Conservation (phyloP, 176 grass and related monocot species). For the Rhynchospora tenuis region DNA sequence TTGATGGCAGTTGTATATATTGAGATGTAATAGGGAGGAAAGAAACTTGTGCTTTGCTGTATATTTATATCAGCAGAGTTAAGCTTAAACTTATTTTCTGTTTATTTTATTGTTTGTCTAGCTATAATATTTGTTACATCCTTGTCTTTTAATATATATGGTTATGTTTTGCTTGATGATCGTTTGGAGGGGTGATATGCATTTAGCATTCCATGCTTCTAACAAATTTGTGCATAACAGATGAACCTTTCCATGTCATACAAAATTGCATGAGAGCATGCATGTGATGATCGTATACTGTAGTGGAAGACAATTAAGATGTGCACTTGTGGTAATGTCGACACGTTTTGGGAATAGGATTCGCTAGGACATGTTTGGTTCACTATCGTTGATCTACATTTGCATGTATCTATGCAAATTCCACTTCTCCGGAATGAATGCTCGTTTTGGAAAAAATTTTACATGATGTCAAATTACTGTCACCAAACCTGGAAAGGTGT, state of each 20-base stretch:
- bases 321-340: background rate
- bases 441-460: background rate
- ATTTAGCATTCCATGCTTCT: background rate
- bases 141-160: background rate
- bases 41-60: conserved; percentile 25
- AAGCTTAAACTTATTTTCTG: conserved; percentile 17
- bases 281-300: background rate
- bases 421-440: background rate
- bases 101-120: conserved; percentile 8
- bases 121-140: conserved; percentile 11
- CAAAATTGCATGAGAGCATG: background rate
- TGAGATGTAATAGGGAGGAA: conserved; percentile 12
- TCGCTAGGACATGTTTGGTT: background rate
- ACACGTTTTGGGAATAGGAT: background rate
- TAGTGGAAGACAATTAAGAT: background rate
- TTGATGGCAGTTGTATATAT: conserved; percentile 27
- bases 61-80: conserved; percentile 34
- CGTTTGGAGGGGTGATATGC: background rate
- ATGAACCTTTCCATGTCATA: background rate
- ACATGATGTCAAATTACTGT: background rate
- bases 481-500: background rate
- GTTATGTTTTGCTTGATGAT: background rate
- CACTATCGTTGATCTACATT: background rate
- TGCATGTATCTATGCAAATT: background rate
- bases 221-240: background rate